phyloP scores from a whole-genome alignment of 176 grass and related monocot genomes.

The Paspalum vaginatum region DNA sequence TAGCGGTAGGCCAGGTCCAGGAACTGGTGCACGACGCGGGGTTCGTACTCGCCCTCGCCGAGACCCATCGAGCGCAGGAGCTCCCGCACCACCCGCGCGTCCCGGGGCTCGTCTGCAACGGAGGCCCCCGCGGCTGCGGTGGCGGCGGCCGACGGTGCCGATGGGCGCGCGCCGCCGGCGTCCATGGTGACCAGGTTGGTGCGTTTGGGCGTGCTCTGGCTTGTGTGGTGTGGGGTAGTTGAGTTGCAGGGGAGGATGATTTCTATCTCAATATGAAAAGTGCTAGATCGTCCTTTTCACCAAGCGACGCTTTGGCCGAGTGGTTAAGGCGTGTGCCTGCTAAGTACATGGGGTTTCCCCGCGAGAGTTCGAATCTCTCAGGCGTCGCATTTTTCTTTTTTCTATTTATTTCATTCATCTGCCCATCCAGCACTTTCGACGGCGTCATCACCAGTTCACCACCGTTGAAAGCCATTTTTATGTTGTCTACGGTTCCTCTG shows the following conservation, averaged over 20 bases:
- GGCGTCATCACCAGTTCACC: no score
- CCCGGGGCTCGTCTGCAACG: conserved; percentile 70
- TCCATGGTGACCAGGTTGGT: conserved; percentile 34
- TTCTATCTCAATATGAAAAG: no score
- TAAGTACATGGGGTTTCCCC: conserved; percentile 99
- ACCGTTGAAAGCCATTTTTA: no score
- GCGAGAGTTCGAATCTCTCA: conserved; percentile 99
- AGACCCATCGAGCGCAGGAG: conserved; percentile 97
- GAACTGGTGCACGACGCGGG: conserved; percentile 90
- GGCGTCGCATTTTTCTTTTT: conserved; percentile 47
- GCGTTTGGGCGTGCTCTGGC: neutral
- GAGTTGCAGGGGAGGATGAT: neutral
- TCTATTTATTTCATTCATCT: no score
- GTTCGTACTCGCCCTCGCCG: conserved; percentile 85
- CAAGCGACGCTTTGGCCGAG: conserved; percentile 91
- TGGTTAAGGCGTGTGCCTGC: conserved; percentile 99
- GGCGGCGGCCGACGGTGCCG: conserved; percentile 27
- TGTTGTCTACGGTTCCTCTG: no score
- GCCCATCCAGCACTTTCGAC: no score
- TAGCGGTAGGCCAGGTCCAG: conserved; percentile 93
- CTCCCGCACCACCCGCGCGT: conserved; percentile 80
- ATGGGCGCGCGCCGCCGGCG: conserved; percentile 41
- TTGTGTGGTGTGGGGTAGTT: neutral
- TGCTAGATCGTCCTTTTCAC: no score
- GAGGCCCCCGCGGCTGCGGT: conserved; percentile 9